A percentile compares a stretch with the other conserved stretches of the same genome.
These are phyloP conservation scores for Nematodospora anomalae DNA, from an alignment of 1,139 yeast species.

Conservation along the genomic window DNA sequence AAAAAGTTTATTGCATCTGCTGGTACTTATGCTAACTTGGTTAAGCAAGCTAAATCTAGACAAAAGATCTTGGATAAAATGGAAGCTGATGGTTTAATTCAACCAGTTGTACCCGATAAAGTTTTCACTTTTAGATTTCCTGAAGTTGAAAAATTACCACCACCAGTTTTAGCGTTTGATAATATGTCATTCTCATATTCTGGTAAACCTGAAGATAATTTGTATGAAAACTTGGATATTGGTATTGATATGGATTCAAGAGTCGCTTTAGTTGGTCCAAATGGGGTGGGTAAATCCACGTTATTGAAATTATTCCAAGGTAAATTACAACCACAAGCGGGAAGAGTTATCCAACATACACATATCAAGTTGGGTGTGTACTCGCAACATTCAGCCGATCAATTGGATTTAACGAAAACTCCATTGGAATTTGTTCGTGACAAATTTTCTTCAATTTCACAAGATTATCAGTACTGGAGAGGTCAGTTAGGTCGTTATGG, in stretches of 20 bases:
- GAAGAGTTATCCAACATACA: constrained; percentile 96
- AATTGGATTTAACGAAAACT: constrained; percentile 89
- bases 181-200: constrained; percentile 90
- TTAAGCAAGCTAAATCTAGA: constrained; percentile 97
- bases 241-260: constrained; percentile 99
- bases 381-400: constrained; percentile 98
- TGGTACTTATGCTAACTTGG: constrained; percentile 99
- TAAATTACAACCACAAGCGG: constrained; percentile 80
- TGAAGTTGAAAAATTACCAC: constrained; percentile 95
- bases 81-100: constrained; percentile 99
- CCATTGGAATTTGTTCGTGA: constrained; percentile 97
- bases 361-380: constrained; percentile 98
- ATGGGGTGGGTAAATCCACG: constrained; percentile 99
- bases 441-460: constrained; percentile 83
- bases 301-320: constrained; percentile 96
- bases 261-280: constrained; percentile 97
- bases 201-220: constrained; percentile 83
- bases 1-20: constrained; percentile 99
- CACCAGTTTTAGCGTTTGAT: constrained; percentile 97
- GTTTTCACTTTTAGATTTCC: constrained; percentile 94
- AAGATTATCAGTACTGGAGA: constrained; percentile 99
- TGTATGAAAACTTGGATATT: constrained; percentile 86
- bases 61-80: constrained; percentile 99
- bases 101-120: constrained; percentile 88
- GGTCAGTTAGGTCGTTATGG: constrained; percentile 97